These are phyloP conservation scores for Zoysia matrella DNA, from an alignment of 202 grass and related monocot species.

Conservation along the genomic window DNA sequence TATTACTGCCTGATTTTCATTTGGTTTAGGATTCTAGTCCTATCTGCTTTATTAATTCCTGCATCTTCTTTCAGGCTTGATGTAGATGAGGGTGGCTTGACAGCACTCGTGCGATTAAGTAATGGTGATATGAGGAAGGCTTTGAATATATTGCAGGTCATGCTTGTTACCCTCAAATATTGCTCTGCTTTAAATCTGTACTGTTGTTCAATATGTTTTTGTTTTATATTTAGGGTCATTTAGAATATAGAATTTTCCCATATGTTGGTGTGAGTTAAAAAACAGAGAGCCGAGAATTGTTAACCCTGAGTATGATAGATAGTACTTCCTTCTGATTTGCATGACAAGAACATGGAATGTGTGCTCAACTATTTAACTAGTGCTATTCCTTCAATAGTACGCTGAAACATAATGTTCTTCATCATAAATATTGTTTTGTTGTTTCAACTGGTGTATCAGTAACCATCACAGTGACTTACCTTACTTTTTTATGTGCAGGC, in stretches of 20 bases:
- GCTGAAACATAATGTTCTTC: neutral
- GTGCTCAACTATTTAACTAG: neutral
- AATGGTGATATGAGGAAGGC: constrained; percentile 98
- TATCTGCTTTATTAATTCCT: neutral
- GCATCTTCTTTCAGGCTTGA: constrained; percentile 63
- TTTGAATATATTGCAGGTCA: constrained; percentile 99
- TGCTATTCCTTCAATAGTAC: neutral
- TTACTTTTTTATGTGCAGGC: constrained; percentile 62
- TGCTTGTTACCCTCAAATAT: constrained; percentile 7
- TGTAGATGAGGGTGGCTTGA: constrained; percentile 82
- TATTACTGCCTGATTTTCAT: neutral
- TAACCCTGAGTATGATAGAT: constrained; percentile 3
- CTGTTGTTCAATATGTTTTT: neutral
- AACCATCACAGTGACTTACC: constrained; percentile 19
- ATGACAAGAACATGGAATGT: neutral
- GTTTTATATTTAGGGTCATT: neutral
- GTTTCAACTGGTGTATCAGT: neutral
- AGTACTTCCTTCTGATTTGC: neutral
- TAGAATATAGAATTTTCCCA: constrained; percentile 9
- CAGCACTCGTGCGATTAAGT: constrained; percentile 78
- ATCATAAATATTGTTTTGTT: constrained; percentile 9
- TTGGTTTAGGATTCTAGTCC: neutral
- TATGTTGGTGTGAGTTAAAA: neutral
- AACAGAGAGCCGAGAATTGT: neutral
- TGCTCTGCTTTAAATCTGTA: neutral